phyloP scores from a whole-genome alignment of 106 monocot species.

The Dioscorea dumetorum region DNA sequence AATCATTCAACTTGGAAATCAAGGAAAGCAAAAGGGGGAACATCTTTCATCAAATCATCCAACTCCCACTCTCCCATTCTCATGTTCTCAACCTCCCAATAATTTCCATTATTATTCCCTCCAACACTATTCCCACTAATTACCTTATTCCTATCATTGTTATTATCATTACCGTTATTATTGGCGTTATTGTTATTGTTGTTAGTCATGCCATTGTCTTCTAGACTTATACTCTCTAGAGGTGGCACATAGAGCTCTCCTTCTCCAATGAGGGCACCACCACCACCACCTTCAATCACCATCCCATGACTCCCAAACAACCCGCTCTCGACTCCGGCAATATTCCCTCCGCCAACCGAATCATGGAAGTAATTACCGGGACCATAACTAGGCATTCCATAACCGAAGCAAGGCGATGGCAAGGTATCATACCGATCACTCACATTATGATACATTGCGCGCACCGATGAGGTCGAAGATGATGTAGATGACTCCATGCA shows the following conservation, averaged over 20 bases:
- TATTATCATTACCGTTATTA: neutral
- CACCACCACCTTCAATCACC: neutral
- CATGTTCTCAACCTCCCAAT: constrained; percentile 33
- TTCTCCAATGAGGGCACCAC: constrained; percentile 14
- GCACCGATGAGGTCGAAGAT: constrained; percentile 19
- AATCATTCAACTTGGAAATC: constrained; percentile 89
- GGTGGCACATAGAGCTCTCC: constrained; percentile 40
- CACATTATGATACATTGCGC: neutral
- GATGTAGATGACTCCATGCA: constrained; percentile 27
- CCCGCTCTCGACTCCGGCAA: constrained; percentile 1
- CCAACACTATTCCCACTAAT: constrained; percentile 1
- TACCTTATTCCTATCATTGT: constrained; percentile 7
- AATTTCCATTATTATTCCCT: constrained; percentile 8
- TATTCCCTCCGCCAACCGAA: neutral
- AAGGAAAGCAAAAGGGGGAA: constrained; percentile 77
- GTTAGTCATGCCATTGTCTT: constrained; percentile 22
- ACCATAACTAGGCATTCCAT: neutral
- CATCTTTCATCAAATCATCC: constrained; percentile 64
- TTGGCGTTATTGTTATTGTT: neutral
- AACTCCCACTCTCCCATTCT: constrained; percentile 67
- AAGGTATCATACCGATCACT: constrained; percentile 20
- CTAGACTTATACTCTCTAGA: constrained; percentile 34
- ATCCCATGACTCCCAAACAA: constrained; percentile 26
- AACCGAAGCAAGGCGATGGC: constrained; percentile 10
- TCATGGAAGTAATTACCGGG: constrained; percentile 11